Evolutionary conservation across 768 basidiomycete species (phyloP).

Genomic region (Mycena rebaudengoi): DNA sequence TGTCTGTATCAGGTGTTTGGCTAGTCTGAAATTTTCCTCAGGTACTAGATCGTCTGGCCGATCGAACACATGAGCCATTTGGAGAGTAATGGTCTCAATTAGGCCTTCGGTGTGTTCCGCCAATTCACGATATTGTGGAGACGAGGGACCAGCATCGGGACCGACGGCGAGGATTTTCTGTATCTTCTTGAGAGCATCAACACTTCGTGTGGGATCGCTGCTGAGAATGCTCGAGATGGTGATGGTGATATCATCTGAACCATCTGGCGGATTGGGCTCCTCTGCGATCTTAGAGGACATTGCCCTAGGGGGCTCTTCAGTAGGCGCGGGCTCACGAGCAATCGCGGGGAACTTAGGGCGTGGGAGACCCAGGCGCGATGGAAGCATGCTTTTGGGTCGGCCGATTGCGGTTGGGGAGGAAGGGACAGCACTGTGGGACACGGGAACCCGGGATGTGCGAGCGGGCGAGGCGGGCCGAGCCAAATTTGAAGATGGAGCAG

Average conservation of each 20-base stretch:
- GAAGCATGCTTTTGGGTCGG: slow-evolving; percentile 74
- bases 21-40: slow-evolving; percentile 88
- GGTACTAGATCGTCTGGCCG: slow-evolving; percentile 75
- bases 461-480: slow-evolving; percentile 54
- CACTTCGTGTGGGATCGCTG: slow-evolving; percentile 84
- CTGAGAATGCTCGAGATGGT: slow-evolving; percentile 91
- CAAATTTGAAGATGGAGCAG: slow-evolving; percentile 40
- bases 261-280: slow-evolving; percentile 43
- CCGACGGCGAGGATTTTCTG: slow-evolving; percentile 85
- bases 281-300: slow-evolving; percentile 24
- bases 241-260: slow-evolving; percentile 72
- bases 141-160: slow-evolving; percentile 76
- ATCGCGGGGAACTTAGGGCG: slow-evolving; percentile 52
- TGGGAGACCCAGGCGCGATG: slow-evolving; percentile 78
- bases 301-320: slow-evolving; percentile 19
- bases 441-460: slow-evolving; percentile 40
- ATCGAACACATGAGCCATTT: slow-evolving; percentile 94
- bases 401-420: slow-evolving; percentile 53
- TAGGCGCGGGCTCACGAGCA: slow-evolving; percentile 25
- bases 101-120: slow-evolving; percentile 85
- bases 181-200: slow-evolving; percentile 93
- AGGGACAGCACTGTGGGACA: slow-evolving; percentile 40
- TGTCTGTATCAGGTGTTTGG: slow-evolving; percentile 97
- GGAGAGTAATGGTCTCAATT: slow-evolving; percentile 88
- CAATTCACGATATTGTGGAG: slow-evolving; percentile 77